Evolutionary conservation across 2,329 filamentous ascomycete species (phyloP), one percentile per base, ranked within the genome.

Genomic region (Thelonectria discophora): DNA sequence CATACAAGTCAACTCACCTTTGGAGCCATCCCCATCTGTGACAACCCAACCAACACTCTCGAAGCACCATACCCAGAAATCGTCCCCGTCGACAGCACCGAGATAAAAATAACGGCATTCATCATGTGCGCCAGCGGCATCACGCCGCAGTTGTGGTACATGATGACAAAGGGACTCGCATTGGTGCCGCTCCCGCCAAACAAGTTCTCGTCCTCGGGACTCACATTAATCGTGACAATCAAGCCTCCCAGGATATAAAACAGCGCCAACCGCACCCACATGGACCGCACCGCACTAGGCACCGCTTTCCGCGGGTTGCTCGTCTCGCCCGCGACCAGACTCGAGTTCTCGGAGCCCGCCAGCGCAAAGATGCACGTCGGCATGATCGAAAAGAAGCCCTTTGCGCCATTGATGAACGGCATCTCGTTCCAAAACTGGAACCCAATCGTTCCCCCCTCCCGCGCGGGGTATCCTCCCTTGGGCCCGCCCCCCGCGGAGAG

Each of bases 311-410:
- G 71, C 1, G 80, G 80, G 64, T 82, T 82, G 5, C 64, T 65
- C 0, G 79, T 79, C 63, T 82, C 80, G 11, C 78, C 78, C 0
- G 80, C 78, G 4, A 80, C 77, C 4, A 82, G 70, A 17, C 79
- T 79, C 9, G 72, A 71, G 61, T 78, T 80, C 60, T 82, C 80
- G 1, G 77, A 77, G 7, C 79, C 80, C 5, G 78, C 81, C 68
- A 86, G 87, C 27, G 85, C 82, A 70, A 87, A 87, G 48, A 64
- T 61, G 30, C 62, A 64, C 10, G 50, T 13, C 81, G 85, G 62
- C 66, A 87, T 81, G n/a, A 86, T 83, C 13, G 79, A 77, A 67
- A 85, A 85, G 69, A 87, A 83, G 3, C 79, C 80, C 59, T 79
- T 80, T 74, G 81, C 80, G 51, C 79, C 79, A 59, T 82, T 72